Evolutionary conservation across 495 filamentous ascomycete genomes (phyloP), one percentile per base, ranked within the genome.

Genomic region (Trypethelium eluteriae): DNA sequence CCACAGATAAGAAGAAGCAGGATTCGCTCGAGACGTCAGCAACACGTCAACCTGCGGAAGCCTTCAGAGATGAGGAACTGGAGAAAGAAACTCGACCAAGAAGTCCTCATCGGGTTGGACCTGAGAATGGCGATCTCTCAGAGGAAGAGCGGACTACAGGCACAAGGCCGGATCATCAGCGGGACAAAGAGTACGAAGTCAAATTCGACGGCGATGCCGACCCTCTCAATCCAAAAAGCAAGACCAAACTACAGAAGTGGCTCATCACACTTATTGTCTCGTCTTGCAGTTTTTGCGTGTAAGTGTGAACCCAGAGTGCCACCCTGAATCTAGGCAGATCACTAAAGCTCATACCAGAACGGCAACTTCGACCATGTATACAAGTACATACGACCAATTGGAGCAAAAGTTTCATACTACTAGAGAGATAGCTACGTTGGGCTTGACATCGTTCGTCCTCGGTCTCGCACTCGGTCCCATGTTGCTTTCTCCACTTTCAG

Each of bases 341-440:
- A 46, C 7, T 25, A 2, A 35, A 10, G 38, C 41, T 63, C 65
- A 50, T 32, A 0, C 64, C 73, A 93, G 90, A 62, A 97, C 93
- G 5, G 93, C 90, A 74, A 84, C 91, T 2, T 93, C 89, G 32
- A 93, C 92, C 1, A 86, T 96, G 72, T 97, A 98, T 73, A 93
- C 92, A 2, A 84, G 84, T 9, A 95, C 89, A 0, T 98, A 97
- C 76, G 73, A 46, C n/a, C 92, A 96, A 74, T 81, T 96, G 72
- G 88, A 85, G 64, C 74, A 76, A n/a, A 89, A 95, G 59, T 95
- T 95, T 71, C 72, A 82, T 61, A 82, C 83, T 66, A 87, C 88
- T 0, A 83, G 84, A 56, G 76, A 89, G 46, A 82, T 95, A 36
- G 89, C 90, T 10, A 92, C 90, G 4, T 71, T 96, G 14, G 93